A percentile compares a stretch with the other conserved stretches of the same genome.
These are phyloP conservation scores for Tolypocladium tropicale DNA, from an alignment of 2,329 filamentous ascomycete genomes.

Conservation along the genomic window DNA sequence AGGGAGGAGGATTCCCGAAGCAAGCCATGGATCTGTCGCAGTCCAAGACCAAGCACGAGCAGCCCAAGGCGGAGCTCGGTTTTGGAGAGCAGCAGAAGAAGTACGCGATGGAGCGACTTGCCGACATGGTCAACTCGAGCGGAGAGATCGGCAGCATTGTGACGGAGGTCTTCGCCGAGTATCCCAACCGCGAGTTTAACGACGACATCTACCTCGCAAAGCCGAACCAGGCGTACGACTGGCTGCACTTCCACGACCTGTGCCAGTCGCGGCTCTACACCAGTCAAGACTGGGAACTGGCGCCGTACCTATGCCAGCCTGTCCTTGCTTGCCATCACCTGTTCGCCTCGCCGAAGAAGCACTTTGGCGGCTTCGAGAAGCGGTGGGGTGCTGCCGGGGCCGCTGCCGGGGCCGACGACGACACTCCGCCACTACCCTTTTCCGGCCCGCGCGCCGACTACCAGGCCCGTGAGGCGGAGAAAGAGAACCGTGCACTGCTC, in stretches of 20 bases:
- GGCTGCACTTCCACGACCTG: constrained; percentile 86
- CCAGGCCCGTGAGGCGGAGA: constrained; percentile 68
- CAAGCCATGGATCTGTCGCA: constrained; percentile 29
- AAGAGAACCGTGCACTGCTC: constrained; percentile 65
- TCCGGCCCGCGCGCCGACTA: constrained; percentile 75
- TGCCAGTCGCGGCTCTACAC: constrained; percentile 69
- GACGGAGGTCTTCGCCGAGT: constrained; percentile 75
- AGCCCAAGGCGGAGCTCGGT: constrained; percentile 50
- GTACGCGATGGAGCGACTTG: constrained; percentile 58
- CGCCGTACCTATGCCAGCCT: constrained; percentile 76
- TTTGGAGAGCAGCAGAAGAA: constrained; percentile 66
- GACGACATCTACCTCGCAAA: constrained; percentile 88
- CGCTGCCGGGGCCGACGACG: constrained; percentile 34
- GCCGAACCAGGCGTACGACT: constrained; percentile 80
- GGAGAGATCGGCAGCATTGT: constrained; percentile 72
- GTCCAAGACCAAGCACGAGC: constrained; percentile 38
- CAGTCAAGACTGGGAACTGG: constrained; percentile 89
- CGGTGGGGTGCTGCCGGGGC: constrained; percentile 26
- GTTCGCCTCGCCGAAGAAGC: constrained; percentile 64
- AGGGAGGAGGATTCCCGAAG: constrained; percentile 68
- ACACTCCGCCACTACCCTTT: constrained; percentile 57
- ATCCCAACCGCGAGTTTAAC: constrained; percentile 80
- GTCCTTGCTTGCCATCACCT: constrained; percentile 84
- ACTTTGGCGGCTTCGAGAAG: constrained; percentile 31
- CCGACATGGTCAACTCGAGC: constrained; percentile 68